phyloP scores from a whole-genome alignment of 2,329 filamentous ascomycete species.

The Shiraia bambusicola region DNA sequence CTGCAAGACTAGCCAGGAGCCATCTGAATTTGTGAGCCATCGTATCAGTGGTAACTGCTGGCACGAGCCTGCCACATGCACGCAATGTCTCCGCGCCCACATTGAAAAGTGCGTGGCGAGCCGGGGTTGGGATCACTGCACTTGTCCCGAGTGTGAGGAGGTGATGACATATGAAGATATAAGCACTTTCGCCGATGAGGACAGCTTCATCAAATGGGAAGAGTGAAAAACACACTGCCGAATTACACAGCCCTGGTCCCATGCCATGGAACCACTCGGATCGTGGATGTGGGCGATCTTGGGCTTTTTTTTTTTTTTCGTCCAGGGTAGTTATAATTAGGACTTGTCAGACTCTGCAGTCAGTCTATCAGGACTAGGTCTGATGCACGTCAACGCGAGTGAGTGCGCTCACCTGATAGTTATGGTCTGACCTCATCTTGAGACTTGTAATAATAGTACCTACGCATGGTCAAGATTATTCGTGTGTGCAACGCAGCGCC shows the following conservation, averaged over 20 bases:
- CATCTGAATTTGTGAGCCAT: slow-evolving; percentile 22
- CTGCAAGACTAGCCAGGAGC: slow-evolving; percentile 26
- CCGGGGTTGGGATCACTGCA: slow-evolving; percentile 19
- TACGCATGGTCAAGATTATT: no score
- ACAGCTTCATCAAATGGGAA: slow-evolving; percentile 2
- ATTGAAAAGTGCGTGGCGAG: slow-evolving; percentile 24
- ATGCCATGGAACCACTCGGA: no score
- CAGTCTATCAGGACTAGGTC: background rate
- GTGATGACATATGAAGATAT: slow-evolving; percentile 29
- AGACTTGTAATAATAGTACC: no score
- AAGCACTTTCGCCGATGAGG: slow-evolving; percentile 21
- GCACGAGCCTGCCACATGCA: slow-evolving; percentile 34
- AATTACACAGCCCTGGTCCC: no score
- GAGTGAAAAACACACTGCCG: background rate
- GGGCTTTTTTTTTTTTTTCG: no score
- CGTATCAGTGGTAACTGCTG: slow-evolving; percentile 27
- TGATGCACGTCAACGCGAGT: no score
- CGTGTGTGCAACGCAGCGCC: no score
- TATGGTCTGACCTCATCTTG: no score
- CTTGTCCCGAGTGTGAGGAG: slow-evolving; percentile 36
- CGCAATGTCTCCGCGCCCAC: slow-evolving; percentile 28
- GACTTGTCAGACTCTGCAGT: background rate
- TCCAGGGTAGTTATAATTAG: no score
- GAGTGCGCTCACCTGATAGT: no score
- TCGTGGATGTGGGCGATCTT: no score